Evolutionary conservation across 371 early-diverging fungal species (phyloP), one percentile per base, ranked within the genome.

Genomic region (Mortierella sp.): DNA sequence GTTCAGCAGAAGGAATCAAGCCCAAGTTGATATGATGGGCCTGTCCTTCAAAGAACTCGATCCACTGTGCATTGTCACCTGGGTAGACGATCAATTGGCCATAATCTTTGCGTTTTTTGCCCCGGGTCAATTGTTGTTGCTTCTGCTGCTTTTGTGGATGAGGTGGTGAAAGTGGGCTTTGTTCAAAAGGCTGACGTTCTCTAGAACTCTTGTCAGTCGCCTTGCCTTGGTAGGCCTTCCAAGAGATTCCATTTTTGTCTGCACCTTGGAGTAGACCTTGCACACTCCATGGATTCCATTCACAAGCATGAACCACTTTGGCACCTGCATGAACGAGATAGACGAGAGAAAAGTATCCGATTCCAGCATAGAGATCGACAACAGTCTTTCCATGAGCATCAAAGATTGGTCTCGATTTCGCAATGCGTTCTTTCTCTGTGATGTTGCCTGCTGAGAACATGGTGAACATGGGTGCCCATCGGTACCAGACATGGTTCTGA

Each of bases 401-500:
- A 59, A 70, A 82, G n/a, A 71, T 54, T 0, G 79, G 68, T 24
- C 66, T 61, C 27, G 71, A 67, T 24, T 70, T 50, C 3, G 81
- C 72, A 24, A 82, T 62, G 9, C 83, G 65, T 31, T 71, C 67
- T 54, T 82, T 81, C 43, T 82, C 83, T 3, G 78, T 71, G 52
- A 82, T 82, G 27, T 82, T 82, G 27, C 83, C 83, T 2, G 79
- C 67, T 0, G 72, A 78, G 60, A 82, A 82, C 83, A 82, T 82
- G 49, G 83, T 82, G 45, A 72, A 73, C 64, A 79, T 61, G 26
- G 83, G 83, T 19, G 80, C 54, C 83, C 83, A 82, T 9, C 23
- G 16, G 62, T 82, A 82, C 53, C 57, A 67, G 43, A 82, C 63
- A 13, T 70, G 67, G 49, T 82, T 82, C 50, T 82, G 83, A n/a